phyloP scores from a whole-genome alignment of 208 protist species.

The Acanthamoeba divionensis region DNA sequence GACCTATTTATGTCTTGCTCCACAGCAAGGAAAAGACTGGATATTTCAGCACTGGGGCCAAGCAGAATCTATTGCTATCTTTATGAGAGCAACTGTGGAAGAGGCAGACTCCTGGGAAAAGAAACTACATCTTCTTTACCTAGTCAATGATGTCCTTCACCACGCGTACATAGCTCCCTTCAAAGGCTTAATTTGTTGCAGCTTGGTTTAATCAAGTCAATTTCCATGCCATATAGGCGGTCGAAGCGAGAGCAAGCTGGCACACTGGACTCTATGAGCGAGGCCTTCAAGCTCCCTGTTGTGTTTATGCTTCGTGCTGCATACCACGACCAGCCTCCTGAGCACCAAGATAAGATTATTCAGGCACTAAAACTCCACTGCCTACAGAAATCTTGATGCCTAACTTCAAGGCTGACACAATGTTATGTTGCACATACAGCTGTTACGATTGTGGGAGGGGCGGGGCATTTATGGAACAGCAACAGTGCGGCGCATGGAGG shows the following conservation, averaged over 20 bases:
- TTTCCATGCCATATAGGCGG: too few relatives aligned
- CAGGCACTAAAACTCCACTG: background rate
- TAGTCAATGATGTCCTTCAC: slow-evolving; percentile 42
- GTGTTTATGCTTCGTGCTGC: slow-evolving; percentile 47
- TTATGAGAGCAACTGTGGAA: background rate
- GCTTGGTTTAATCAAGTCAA: too few relatives aligned
- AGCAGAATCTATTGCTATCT: background rate
- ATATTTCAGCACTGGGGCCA: slow-evolving; percentile 51
- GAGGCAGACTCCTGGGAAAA: background rate
- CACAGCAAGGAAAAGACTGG: slow-evolving; percentile 43
- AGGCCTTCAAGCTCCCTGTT: slow-evolving; percentile 45
- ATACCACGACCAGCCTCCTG: slow-evolving; percentile 18
- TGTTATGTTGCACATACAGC: background rate
- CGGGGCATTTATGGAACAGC: slow-evolving; percentile 10
- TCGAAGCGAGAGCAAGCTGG: too few relatives aligned
- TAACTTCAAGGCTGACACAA: background rate
- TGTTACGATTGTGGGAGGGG: slow-evolving; percentile 34
- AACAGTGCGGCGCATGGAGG: slow-evolving; percentile 33
- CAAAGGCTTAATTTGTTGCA: too few relatives aligned
- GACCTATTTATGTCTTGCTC: background rate
- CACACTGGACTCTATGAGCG: slow-evolving; percentile 7
- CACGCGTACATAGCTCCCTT: too few relatives aligned
- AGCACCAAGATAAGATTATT: slow-evolving; percentile 16
- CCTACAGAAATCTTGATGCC: background rate
- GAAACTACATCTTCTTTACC: background rate